Evolutionary conservation across 2,329 filamentous ascomycete genomes (phyloP).

Genomic region (Septoria linicola): DNA sequence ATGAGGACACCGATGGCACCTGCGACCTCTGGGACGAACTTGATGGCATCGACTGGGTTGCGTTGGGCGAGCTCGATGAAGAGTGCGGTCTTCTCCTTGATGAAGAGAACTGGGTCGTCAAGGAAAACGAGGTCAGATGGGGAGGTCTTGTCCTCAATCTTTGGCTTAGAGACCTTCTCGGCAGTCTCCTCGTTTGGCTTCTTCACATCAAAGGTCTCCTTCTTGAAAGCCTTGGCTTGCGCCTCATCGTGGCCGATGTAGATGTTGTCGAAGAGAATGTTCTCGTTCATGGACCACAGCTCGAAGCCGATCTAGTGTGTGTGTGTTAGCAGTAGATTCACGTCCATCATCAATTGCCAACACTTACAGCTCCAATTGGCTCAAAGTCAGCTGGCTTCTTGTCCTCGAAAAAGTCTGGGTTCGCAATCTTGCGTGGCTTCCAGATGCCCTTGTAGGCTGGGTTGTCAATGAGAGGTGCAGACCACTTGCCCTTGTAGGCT

Average conservation of each 20-base stretch:
- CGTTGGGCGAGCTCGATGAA: constrained; percentile 82
- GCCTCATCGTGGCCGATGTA: constrained; percentile 97
- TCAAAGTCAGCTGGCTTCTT: constrained; percentile 96
- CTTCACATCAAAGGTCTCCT: constrained; percentile 91
- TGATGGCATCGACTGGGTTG: constrained; percentile 79
- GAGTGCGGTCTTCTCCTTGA: constrained; percentile 89
- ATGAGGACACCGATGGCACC: constrained; percentile 71
- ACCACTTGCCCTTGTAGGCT: constrained; percentile 99
- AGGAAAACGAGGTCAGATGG: constrained; percentile 80
- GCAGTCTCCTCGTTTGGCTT: constrained; percentile 74
- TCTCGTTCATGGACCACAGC: constrained; percentile 99
- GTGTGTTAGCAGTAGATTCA: constrained; percentile 16
- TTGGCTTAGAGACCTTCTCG: constrained; percentile 78
- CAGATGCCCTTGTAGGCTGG: constrained; percentile 95
- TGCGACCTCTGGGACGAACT: constrained; percentile 88
- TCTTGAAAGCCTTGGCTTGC: constrained; percentile 84
- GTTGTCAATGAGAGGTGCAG: constrained; percentile 89
- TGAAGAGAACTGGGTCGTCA: constrained; percentile 82
- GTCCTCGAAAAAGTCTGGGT: constrained; percentile 96
- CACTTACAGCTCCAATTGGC: constrained; percentile 91
- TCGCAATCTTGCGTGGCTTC: constrained; percentile 93
- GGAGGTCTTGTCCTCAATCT: constrained; percentile 60
- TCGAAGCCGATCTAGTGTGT: constrained; percentile 89
- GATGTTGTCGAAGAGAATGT: constrained; percentile 99
- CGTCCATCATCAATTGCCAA: neutral